Evolutionary conservation across 2,329 filamentous ascomycete species (phyloP).

Genomic region (Talaromyces sp.): DNA sequence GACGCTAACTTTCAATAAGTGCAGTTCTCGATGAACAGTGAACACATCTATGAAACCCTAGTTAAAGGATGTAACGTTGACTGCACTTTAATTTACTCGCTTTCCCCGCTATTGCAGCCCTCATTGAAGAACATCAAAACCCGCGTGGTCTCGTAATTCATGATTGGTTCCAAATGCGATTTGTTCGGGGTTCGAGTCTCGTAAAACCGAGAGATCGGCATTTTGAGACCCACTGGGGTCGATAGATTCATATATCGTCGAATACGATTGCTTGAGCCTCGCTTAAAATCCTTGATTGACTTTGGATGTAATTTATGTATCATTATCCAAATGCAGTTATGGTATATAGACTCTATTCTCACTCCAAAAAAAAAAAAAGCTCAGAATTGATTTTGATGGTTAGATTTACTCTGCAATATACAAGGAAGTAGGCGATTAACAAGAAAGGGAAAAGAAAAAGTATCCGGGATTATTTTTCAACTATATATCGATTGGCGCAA

Average conservation of each 20-base stretch:
- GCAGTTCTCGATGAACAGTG: background rate
- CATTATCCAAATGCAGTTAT: background rate
- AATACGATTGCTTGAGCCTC: slow-evolving; percentile 1
- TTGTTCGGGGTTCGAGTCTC: background rate
- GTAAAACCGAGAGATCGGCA: background rate
- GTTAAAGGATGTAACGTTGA: background rate
- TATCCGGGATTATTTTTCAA: too few relatives aligned
- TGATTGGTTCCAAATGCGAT: background rate
- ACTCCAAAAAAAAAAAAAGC: background rate
- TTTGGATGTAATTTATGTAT: background rate
- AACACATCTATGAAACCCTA: background rate
- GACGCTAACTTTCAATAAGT: background rate
- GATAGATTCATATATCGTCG: background rate
- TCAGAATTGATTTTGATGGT: background rate
- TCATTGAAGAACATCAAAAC: background rate
- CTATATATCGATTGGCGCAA: background rate
- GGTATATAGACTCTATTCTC: background rate
- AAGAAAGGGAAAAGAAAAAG: background rate
- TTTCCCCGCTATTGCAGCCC: background rate
- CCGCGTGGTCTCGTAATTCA: background rate
- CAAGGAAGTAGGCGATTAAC: background rate
- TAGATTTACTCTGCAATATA: background rate
- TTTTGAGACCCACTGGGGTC: background rate
- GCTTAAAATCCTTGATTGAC: background rate
- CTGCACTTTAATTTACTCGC: background rate